Base-by-base conservation (phyloP, 768 basidiomycete genomes). In the Amanita pallidorosea region DNA sequence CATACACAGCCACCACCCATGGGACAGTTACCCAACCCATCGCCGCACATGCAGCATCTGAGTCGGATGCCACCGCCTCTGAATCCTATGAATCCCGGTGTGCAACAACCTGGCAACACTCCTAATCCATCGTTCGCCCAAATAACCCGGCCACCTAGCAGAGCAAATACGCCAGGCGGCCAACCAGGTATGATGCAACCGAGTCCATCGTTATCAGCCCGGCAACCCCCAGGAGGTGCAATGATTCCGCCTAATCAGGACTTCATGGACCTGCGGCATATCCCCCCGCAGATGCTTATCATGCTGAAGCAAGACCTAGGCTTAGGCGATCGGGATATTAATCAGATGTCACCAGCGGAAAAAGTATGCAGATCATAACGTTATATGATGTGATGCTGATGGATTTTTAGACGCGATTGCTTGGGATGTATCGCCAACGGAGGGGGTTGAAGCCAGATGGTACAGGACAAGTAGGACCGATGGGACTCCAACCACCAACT, bases 1-100 rank as follows among this genome's bases (percentile, higher is more conserved):
- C 60, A 56, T 25, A 56, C 52, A 33, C 62, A 58, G 45, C 56
- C 54, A n/a, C 57, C 60, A n/a, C 56, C 61, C 11, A 53, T 53
- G 52, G 31, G 45, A 3, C 52, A 53, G 25, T 31, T 53, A 7
- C n/a, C 44, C 1, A 33, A 23, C 20, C 42, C 50, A 23, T 46
- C 52, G 25, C 52, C 52, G 5, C 45, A 42, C 18, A 37, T 53
- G 27, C 52, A 47, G 22, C 52, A 29, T 17, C 34, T 47, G 23
- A 40, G 41, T 25, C 52, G 52, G 13, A 53, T 53, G 45, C 45
- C 45, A 23, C 52, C 52, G 7, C 52, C 44, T 31, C 45, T 53
- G 8, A 53, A 47, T 36, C 36, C 18, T 8, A 17, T 53, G 35
- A 47, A 31, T 23, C 31, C 44, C 8, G 49, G 49, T 7, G 41